Conservation (phyloP, 2,329 filamentous ascomycete genomes). For the Corinectria fuckeliana region DNA sequence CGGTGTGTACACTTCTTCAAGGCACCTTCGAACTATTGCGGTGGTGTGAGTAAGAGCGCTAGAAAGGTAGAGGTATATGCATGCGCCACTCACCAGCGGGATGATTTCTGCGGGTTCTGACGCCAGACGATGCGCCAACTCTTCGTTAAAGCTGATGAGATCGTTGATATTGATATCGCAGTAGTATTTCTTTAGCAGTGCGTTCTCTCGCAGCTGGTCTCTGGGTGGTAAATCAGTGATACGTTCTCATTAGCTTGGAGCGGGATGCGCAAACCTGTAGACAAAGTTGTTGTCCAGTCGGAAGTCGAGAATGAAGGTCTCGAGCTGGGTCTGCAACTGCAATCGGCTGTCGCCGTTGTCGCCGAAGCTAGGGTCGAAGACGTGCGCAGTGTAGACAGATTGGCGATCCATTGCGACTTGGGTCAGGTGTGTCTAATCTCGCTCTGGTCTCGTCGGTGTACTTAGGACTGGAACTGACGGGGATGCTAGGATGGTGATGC, state of each 20-base stretch:
- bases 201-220: constrained; percentile 95
- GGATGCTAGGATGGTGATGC: constrained; percentile 23
- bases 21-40: constrained; percentile 83
- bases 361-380: constrained; percentile 73
- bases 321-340: constrained; percentile 78
- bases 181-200: constrained; percentile 90
- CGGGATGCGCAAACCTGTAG: constrained; percentile 72
- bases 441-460: constrained; percentile 16
- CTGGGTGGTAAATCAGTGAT: constrained; percentile 54
- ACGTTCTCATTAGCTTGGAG: not conserved
- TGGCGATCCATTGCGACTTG: constrained; percentile 76
- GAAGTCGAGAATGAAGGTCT: constrained; percentile 93
- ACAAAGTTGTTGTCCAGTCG: constrained; percentile 93
- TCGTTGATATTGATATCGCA: constrained; percentile 97
- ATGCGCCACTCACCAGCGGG: constrained; percentile 69
- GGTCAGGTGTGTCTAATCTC: constrained; percentile 7
- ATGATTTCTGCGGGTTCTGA: constrained; percentile 93
- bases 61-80: too few species aligned
- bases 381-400: constrained; percentile 83
- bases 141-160: constrained; percentile 94
- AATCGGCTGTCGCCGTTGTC: constrained; percentile 72
- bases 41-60: constrained; percentile 7
- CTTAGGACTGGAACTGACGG: constrained; percentile 20
- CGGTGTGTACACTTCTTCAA: constrained; percentile 90
- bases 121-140: constrained; percentile 86